Evolutionary conservation across 371 early-diverging fungal genomes (phyloP).

Genomic region (Mucor indicus): DNA sequence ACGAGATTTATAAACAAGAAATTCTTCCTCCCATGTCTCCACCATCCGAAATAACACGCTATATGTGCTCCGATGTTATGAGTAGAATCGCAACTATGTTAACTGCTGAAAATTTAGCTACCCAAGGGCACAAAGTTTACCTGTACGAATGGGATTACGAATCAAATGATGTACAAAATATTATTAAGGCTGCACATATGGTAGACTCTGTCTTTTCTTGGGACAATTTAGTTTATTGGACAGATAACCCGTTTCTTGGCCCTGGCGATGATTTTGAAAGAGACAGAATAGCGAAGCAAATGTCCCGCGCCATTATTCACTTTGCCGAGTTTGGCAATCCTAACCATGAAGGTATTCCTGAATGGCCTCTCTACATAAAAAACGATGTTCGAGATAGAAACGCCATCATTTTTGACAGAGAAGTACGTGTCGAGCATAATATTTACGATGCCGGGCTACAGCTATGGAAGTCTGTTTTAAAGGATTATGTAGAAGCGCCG

Average conservation of each 20-base stretch:
- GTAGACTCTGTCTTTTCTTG: constrained; percentile 39
- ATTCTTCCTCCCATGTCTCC: constrained; percentile 30
- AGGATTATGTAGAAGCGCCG: constrained; percentile 25
- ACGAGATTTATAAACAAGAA: constrained; percentile 28
- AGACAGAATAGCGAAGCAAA: constrained; percentile 33
- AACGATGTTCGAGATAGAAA: constrained; percentile 10
- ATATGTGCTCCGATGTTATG: constrained; percentile 43
- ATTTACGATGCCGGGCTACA: constrained; percentile 20
- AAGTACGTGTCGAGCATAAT: constrained; percentile 21
- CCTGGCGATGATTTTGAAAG: constrained; percentile 32
- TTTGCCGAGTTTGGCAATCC: constrained; percentile 26
- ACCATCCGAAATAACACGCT: constrained; percentile 31
- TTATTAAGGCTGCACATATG: constrained; percentile 44
- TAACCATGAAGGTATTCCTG: constrained; percentile 29
- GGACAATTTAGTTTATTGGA: constrained; percentile 37
- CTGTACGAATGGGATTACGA: constrained; percentile 40
- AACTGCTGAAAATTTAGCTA: constrained; percentile 22
- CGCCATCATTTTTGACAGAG: constrained; percentile 27
- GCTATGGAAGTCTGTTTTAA: constrained; percentile 26
- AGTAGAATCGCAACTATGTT: constrained; percentile 26
- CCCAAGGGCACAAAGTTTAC: constrained; percentile 21
- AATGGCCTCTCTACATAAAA: constrained; percentile 24
- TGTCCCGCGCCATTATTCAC: constrained; percentile 21
- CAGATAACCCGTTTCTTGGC: constrained; percentile 33
- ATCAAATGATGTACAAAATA: constrained; percentile 29